A percentile compares a stretch with the other conserved stretches of the same genome.
These are phyloP conservation scores for Dioscorea cayenensis DNA, from an alignment of 116 monocot species.

Conservation along the genomic window DNA sequence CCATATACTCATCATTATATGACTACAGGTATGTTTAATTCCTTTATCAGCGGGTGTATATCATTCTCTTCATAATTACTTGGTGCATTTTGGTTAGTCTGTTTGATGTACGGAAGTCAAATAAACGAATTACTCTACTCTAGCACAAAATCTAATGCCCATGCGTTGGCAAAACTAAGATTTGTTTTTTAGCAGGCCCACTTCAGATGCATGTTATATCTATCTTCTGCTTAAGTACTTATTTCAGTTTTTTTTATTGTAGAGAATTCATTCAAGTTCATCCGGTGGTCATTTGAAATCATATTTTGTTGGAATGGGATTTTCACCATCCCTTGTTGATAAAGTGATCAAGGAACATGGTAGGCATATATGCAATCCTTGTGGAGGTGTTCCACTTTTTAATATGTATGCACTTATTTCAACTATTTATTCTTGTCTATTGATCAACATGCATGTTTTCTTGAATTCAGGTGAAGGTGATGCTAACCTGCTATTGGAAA, in stretches of 20 bases:
- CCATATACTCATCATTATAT: neutral
- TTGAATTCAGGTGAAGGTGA: slow-evolving; percentile 42
- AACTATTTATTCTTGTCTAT: neutral
- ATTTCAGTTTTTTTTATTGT: neutral
- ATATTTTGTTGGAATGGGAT: slow-evolving; percentile 65
- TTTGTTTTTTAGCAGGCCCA: neutral
- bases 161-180: too few species aligned
- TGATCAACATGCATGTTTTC: neutral
- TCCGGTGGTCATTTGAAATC: slow-evolving; percentile 32
- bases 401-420: neutral
- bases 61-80: too few species aligned
- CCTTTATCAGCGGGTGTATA: too few species aligned
- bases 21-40: neutral
- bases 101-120: too few species aligned
- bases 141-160: too few species aligned
- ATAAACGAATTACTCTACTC: too few species aligned
- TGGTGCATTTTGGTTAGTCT: too few species aligned
- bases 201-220: too few species aligned
- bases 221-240: neutral
- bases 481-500: slow-evolving; percentile 41
- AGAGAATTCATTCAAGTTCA: slow-evolving; percentile 41
- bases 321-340: slow-evolving; percentile 51
- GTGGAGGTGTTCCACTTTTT: neutral
- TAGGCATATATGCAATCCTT: slow-evolving; percentile 5
- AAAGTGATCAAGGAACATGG: slow-evolving; percentile 57